A percentile compares a stretch with the other conserved stretches of the same genome.
phyloP scores from a whole-genome alignment of 2,329 filamentous ascomycete species.

The Fusarium nisikadoi region DNA sequence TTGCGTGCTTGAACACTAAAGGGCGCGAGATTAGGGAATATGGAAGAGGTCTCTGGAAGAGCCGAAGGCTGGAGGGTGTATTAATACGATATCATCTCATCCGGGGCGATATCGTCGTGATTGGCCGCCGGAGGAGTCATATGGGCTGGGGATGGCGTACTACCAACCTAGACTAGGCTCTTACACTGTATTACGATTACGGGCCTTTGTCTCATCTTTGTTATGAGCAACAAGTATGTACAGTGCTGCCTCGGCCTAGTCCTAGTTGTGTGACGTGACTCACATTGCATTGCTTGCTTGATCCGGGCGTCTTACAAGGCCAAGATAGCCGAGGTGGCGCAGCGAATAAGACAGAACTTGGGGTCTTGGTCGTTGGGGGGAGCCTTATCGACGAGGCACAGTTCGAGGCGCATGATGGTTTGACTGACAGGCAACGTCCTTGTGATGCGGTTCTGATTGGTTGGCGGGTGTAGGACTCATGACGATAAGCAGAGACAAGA shows the following conservation, averaged over 20 bases:
- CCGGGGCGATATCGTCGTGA: constrained; percentile 30
- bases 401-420: constrained; percentile 34
- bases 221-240: not conserved
- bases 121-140: constrained; percentile 43
- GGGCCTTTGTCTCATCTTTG: not conserved
- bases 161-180: constrained; percentile 1
- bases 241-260: not conserved
- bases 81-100: constrained; percentile 42
- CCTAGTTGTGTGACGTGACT: constrained; percentile 28
- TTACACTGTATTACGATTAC: constrained; percentile 9
- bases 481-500: constrained; percentile 30
- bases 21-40: constrained; percentile 35
- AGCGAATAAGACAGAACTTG: not conserved
- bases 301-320: constrained; percentile 23
- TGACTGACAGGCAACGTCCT: constrained; percentile 21
- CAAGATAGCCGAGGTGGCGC: constrained; percentile 31
- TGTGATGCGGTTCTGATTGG: constrained; percentile 30
- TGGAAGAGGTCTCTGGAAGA: constrained; percentile 38
- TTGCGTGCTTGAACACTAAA: constrained; percentile 42
- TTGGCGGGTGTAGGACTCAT: constrained; percentile 11
- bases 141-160: constrained; percentile 37
- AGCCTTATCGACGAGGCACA: constrained; percentile 36
- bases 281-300: constrained; percentile 20
- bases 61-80: constrained; percentile 20
- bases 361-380: not conserved